Evolutionary conservation across 768 basidiomycete species (phyloP).

Genomic region (Lactifluus volemus): DNA sequence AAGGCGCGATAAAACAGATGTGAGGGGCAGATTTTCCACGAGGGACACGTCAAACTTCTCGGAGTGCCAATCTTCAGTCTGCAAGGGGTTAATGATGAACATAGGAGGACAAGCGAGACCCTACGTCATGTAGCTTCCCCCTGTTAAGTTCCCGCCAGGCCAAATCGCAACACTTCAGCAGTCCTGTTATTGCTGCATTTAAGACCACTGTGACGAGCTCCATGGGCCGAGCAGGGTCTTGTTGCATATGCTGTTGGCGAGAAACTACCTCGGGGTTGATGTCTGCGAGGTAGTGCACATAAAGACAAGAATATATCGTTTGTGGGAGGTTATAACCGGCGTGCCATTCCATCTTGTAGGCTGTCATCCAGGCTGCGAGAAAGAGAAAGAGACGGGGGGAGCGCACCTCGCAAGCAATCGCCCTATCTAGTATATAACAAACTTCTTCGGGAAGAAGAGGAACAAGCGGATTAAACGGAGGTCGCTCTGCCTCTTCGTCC

Average conservation of each 20-base stretch:
- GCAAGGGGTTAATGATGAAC: constrained; percentile 18
- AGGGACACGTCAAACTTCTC: constrained; percentile 82
- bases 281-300: constrained; percentile 55
- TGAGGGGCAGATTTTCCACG: constrained; percentile 51
- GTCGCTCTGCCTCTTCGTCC: constrained; percentile 31
- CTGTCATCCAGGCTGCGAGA: neutral
- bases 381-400: neutral
- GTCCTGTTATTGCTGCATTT: constrained; percentile 52
- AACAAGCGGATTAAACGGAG: constrained; percentile 53
- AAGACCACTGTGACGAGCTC: constrained; percentile 64
- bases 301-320: constrained; percentile 72
- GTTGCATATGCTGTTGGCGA: constrained; percentile 16
- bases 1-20: constrained; percentile 43
- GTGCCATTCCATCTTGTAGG: constrained; percentile 77
- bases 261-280: constrained; percentile 48
- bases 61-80: constrained; percentile 86
- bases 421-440: constrained; percentile 80
- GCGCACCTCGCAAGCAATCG: constrained; percentile 70
- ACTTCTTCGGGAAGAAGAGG: constrained; percentile 69
- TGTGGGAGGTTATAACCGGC: constrained; percentile 77
- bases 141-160: constrained; percentile 76
- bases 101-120: constrained; percentile 4
- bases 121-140: constrained; percentile 62
- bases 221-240: constrained; percentile 42
- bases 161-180: constrained; percentile 76